Conservation (phyloP, 108 stramenopile genomes). For the Fistulifera pelliculosa region DNA sequence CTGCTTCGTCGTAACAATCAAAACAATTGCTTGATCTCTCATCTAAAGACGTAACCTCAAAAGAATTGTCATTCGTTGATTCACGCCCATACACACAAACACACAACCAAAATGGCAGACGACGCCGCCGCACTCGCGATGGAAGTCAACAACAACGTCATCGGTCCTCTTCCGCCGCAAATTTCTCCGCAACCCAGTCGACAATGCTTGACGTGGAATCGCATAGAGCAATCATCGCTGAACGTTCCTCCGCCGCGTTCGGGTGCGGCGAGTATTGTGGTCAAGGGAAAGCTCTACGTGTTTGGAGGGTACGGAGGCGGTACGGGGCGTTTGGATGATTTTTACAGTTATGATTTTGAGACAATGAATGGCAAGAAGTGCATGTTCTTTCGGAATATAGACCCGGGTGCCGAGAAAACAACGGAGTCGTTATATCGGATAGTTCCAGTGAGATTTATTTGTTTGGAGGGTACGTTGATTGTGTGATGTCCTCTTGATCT, state of each 20-base stretch:
- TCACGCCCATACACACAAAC: too few species aligned
- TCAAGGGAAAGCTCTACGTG: slow-evolving; percentile 67
- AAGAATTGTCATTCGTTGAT: too few species aligned
- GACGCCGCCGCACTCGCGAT: too few species aligned
- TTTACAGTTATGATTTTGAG: slow-evolving; percentile 72
- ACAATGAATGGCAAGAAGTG: slow-evolving; percentile 58
- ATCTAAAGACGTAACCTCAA: too few species aligned
- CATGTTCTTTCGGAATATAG: slow-evolving; percentile 47
- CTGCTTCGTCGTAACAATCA: too few species aligned
- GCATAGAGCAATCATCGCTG: neutral
- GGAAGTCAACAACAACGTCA: too few species aligned
- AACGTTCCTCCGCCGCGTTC: slow-evolving; percentile 65
- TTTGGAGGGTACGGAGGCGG: slow-evolving; percentile 33
- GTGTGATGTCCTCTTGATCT: too few species aligned
- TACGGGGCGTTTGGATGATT: slow-evolving; percentile 84
- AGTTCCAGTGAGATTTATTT: slow-evolving; percentile 58
- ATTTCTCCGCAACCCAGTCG: too few species aligned
- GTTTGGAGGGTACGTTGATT: slow-evolving; percentile 59
- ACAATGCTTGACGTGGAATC: slow-evolving; percentile 4
- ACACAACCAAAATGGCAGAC: too few species aligned
- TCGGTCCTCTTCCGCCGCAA: too few species aligned
- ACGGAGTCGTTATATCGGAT: slow-evolving; percentile 70
- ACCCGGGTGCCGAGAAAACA: slow-evolving; percentile 83
- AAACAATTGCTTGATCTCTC: too few species aligned
- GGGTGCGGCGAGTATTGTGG: slow-evolving; percentile 86